These are phyloP conservation scores for Monosporozyma yasuniensis DNA, from an alignment of 805 yeast genomes.

Conservation along the genomic window DNA sequence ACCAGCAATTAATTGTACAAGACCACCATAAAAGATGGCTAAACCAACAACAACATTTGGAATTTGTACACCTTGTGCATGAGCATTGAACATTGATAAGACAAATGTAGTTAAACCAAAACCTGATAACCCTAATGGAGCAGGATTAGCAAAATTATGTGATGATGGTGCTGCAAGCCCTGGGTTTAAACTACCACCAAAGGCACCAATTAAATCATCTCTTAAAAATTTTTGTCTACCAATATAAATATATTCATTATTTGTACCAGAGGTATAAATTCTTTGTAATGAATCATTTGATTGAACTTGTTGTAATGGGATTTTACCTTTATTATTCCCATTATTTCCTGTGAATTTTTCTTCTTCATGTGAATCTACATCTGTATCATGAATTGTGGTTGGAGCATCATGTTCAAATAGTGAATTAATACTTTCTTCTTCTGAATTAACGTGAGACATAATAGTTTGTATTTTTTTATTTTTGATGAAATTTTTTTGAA, in stretches of 20 bases:
- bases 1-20: constrained; percentile 51
- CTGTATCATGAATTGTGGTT: constrained; percentile 3
- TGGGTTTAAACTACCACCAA: constrained; percentile 78
- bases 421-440: constrained; percentile 4
- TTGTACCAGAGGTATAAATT: constrained; percentile 34
- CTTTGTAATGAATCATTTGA: constrained; percentile 12
- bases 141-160: constrained; percentile 56
- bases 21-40: constrained; percentile 58
- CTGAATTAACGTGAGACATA: not conserved
- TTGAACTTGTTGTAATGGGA: not conserved
- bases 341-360: not conserved
- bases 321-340: not conserved
- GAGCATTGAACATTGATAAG: constrained; percentile 44
- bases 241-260: constrained; percentile 57
- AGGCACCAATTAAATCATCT: constrained; percentile 52
- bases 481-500: not conserved
- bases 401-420: constrained; percentile 2
- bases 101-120: constrained; percentile 58
- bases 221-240: constrained; percentile 64
- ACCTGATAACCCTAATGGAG: constrained; percentile 53
- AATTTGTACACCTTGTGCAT: constrained; percentile 41
- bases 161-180: constrained; percentile 49
- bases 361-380: not conserved
- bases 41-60: constrained; percentile 49
- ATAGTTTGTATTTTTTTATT: not conserved